These are phyloP conservation scores for Dalbergia cochinchinensis DNA, from an alignment of 306 rosid genomes.

Conservation along the genomic window DNA sequence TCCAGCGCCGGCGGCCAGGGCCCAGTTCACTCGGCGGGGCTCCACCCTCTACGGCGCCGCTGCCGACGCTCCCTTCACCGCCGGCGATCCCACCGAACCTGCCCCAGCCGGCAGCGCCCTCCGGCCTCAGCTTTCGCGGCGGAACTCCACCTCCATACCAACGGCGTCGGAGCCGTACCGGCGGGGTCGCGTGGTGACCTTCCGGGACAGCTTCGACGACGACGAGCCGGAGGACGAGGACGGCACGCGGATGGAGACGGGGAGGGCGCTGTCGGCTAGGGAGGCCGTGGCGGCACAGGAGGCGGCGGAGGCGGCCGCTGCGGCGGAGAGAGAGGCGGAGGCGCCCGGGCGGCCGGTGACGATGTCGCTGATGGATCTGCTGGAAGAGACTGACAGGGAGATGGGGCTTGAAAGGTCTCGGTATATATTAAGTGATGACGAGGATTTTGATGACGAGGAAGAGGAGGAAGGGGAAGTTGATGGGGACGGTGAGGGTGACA, in stretches of 20 bases:
- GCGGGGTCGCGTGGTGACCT: conserved; percentile 26
- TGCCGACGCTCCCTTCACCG: neutral
- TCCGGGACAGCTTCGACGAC: conserved; percentile 42
- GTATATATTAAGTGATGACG: conserved; percentile 59
- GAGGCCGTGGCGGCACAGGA: conserved; percentile 56
- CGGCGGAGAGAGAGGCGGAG: conserved; percentile 9
- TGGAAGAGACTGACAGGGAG: conserved; percentile 78
- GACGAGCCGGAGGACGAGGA: conserved; percentile 42
- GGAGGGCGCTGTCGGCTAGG: conserved; percentile 54
- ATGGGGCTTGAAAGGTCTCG: conserved; percentile 69
- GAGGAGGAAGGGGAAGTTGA: conserved; percentile 28
- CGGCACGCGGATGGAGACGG: neutral
- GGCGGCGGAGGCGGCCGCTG: conserved; percentile 46
- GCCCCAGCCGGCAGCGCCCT: conserved; percentile 23
- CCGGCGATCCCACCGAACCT: conserved; percentile 8
- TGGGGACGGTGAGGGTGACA: conserved; percentile 42
- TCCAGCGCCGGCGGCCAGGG: neutral
- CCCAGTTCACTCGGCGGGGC: conserved; percentile 37
- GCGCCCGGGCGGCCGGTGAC: conserved; percentile 49
- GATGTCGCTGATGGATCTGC: conserved; percentile 89
- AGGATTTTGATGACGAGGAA: conserved; percentile 46
- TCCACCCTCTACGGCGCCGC: conserved; percentile 28
- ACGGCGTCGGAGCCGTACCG: conserved; percentile 37
- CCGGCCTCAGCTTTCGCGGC: conserved; percentile 50
- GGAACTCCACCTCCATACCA: conserved; percentile 44